These are phyloP conservation scores for Microbotryomycetes sp. DNA, from an alignment of 1,284 basidiomycete genomes.

Conservation along the genomic window DNA sequence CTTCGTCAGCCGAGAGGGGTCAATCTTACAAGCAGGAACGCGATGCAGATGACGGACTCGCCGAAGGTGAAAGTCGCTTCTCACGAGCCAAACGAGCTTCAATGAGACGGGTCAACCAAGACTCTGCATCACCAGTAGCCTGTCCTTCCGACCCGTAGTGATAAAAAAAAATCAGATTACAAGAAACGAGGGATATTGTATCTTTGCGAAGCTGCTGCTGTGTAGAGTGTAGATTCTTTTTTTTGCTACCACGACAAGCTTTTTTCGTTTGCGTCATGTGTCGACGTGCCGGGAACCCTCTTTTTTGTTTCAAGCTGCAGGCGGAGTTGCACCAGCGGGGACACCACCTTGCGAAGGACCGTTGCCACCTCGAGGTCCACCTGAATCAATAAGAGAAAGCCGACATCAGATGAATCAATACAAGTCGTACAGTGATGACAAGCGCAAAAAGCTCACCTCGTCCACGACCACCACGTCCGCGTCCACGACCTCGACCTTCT, in stretches of 20 bases:
- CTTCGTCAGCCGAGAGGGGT: neutral
- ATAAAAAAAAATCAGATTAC: too few species aligned
- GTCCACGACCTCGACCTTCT: constrained; percentile 3
- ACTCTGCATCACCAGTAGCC: too few species aligned
- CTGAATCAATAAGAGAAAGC: too few species aligned
- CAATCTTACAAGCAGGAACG: neutral
- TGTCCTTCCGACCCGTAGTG: too few species aligned
- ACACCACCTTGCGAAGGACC: neutral
- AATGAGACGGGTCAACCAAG: neutral
- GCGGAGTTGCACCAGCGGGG: neutral
- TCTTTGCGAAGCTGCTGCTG: too few species aligned
- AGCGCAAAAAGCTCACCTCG: neutral
- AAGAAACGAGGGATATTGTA: too few species aligned
- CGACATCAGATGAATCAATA: too few species aligned
- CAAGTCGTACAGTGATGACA: neutral
- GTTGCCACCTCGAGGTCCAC: neutral
- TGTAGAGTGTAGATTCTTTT: too few species aligned
- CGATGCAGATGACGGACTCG: neutral
- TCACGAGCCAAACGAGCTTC: constrained; percentile 12
- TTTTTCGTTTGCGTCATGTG: too few species aligned
- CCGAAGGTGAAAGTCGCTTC: constrained; percentile 22
- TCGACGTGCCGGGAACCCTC: too few species aligned
- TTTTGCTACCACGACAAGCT: too few species aligned
- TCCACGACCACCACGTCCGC: constrained; percentile 11
- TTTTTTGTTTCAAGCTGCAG: neutral